Evolutionary conservation across 371 early-diverging fungal genomes (phyloP), one percentile per base, ranked within the genome.

Genomic region (Mortierella sp.): DNA sequence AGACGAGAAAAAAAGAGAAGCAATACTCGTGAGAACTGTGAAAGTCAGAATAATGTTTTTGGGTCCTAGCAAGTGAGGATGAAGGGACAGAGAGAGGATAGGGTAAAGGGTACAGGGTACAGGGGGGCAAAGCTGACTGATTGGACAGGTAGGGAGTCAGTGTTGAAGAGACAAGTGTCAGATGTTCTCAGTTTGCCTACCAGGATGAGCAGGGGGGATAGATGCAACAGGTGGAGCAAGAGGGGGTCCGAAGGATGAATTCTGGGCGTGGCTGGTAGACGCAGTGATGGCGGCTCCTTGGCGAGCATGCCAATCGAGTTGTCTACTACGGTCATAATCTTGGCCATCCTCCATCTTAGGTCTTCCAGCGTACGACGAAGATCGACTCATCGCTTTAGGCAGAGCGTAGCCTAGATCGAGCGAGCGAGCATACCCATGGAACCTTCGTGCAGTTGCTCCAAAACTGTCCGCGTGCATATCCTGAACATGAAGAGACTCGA

Each of bases 371-470:
- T 37, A 5, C 9, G 37, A 37, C 9, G 37, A 9, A 29, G 56
- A 44, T 18, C 23, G 60, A 45, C 18, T 37, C 45, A 52, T n/a
- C 7, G 45, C 44, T 16, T 16, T 15, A 14, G 48, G 26, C 16
- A n/a, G n/a, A 0, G 28, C 25, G 29, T 46, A 28, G 9, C 65
- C 28, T 6, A 67, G 25, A 45, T 73, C 73, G 9, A 68, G 43
- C 14, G 73, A 73, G 2, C 61, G 58, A 2, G 68, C 67, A 55
- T 67, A 59, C 9, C 60, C 59, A 52, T 68, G 73, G 37, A 43
- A 19, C 3, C 56, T 47, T 11, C 64, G 68, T 29, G 48, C 43
- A 15, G 30, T 30, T 29, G 9, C 3, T 9, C 9, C 37, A 37
- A 9, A 37, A 37, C 37, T 37, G 37, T 37, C 9, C 37, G 3